phyloP scores from a whole-genome alignment of 805 yeast genomes.

The Barnettozyma sp. region DNA sequence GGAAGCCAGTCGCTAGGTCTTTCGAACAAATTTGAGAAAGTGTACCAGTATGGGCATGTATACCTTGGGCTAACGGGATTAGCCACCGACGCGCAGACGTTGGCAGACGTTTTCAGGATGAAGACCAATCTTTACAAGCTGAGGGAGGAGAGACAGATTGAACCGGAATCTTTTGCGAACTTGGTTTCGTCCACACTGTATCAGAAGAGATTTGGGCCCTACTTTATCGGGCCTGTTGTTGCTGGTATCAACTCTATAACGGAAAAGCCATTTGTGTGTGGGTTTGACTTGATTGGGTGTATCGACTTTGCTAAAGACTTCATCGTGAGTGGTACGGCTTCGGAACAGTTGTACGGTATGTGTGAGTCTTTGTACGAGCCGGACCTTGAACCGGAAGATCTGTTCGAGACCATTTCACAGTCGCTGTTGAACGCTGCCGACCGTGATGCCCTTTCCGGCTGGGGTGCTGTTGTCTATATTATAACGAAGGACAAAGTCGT shows the following conservation, averaged over 20 bases:
- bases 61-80: conserved; percentile 91
- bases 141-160: conserved; percentile 85
- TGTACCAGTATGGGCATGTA: conserved; percentile 79
- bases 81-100: conserved; percentile 87
- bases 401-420: conserved; percentile 93
- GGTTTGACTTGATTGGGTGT: conserved; percentile 94
- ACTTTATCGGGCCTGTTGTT: conserved; percentile 92
- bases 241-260: conserved; percentile 88
- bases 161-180: conserved; percentile 91
- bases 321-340: conserved; percentile 91
- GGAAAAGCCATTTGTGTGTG: conserved; percentile 83
- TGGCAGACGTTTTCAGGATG: conserved; percentile 68
- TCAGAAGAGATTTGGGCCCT: conserved; percentile 91
- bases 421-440: conserved; percentile 91
- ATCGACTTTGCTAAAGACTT: conserved; percentile 93
- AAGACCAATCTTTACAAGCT: conserved; percentile 85
- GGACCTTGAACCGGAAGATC: conserved; percentile 80
- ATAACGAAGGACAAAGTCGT: conserved; percentile 88
- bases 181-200: conserved; percentile 85
- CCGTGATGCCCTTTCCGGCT: conserved; percentile 95
- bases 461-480: conserved; percentile 96
- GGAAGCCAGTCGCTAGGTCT: conserved; percentile 93
- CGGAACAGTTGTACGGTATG: conserved; percentile 98
- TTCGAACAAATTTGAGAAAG: conserved; percentile 87
- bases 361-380: conserved; percentile 97